phyloP scores from a whole-genome alignment of 2,329 filamentous ascomycete genomes.

The Aureobasidium sp. region DNA sequence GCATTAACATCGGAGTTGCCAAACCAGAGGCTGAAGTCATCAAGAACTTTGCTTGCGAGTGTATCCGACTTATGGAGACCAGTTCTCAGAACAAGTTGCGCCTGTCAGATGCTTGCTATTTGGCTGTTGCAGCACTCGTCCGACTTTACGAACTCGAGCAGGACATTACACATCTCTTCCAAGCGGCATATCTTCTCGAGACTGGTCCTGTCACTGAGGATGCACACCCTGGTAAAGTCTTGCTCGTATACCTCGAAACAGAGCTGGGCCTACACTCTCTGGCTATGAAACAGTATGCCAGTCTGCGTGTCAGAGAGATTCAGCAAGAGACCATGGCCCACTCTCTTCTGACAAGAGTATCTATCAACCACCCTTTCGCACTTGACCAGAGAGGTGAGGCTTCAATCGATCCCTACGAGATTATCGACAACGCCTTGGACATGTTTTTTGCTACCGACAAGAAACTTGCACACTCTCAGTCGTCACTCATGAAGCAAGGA shows the following conservation, averaged over 20 bases:
- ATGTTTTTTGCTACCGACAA: conserved; percentile 25
- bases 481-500: conserved; percentile 20
- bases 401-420: conserved; percentile 21
- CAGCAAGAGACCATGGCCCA: conserved; percentile 29
- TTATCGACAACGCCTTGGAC: conserved; percentile 20
- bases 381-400: conserved; percentile 13
- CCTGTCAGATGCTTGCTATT: conserved; percentile 24
- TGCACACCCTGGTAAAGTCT: conserved; percentile 24
- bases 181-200: conserved; percentile 23
- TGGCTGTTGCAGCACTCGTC: conserved; percentile 25
- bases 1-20: conserved; percentile 13
- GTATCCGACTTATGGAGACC: conserved; percentile 19
- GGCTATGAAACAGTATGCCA: conserved; percentile 23
- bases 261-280: conserved; percentile 24
- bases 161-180: conserved; percentile 19
- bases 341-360: conserved; percentile 24
- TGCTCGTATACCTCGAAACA: conserved; percentile 27
- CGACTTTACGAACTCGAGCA: conserved; percentile 17
- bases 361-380: conserved; percentile 21
- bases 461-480: conserved; percentile 24
- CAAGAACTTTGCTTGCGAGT: conserved; percentile 18
- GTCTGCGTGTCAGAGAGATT: conserved; percentile 27
- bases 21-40: conserved; percentile 14
- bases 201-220: conserved; percentile 12
- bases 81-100: conserved; percentile 15